phyloP scores from a whole-genome alignment of 306 rosid genomes.

The Dalbergia cochinchinensis region DNA sequence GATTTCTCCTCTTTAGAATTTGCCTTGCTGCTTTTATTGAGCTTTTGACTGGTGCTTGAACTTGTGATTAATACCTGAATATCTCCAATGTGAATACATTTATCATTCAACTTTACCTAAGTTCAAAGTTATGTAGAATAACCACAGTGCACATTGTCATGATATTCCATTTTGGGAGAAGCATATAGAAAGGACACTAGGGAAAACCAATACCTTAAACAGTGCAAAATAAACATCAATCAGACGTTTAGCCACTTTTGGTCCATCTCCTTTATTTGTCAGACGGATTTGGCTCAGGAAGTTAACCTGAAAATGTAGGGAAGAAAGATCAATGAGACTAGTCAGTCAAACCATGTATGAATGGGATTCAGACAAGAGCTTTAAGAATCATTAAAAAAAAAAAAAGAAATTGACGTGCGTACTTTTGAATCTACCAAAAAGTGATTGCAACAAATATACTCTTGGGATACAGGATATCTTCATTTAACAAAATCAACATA shows the following conservation, averaged over 20 bases:
- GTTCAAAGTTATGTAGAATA: slow-evolving; percentile 4
- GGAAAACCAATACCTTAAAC: slow-evolving; percentile 77
- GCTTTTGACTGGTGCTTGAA: slow-evolving; percentile 57
- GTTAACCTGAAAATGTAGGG: slow-evolving; percentile 67
- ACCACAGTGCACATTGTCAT: neutral
- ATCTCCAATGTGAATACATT: slow-evolving; percentile 33
- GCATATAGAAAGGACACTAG: neutral
- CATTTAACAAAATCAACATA: neutral
- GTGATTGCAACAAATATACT: slow-evolving; percentile 16
- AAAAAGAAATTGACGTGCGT: neutral
- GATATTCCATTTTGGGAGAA: slow-evolving; percentile 14
- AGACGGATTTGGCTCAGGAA: slow-evolving; percentile 93
- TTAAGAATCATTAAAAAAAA: neutral
- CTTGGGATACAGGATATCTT: slow-evolving; percentile 13
- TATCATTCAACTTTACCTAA: neutral
- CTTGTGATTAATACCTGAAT: slow-evolving; percentile 80
- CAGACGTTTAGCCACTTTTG: slow-evolving; percentile 91
- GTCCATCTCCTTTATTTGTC: slow-evolving; percentile 84
- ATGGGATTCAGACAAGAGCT: slow-evolving; percentile 18
- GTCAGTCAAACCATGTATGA: slow-evolving; percentile 27
- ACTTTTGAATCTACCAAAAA: slow-evolving; percentile 9
- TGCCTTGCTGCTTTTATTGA: slow-evolving; percentile 56
- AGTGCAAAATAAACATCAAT: slow-evolving; percentile 90
- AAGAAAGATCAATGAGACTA: slow-evolving; percentile 35
- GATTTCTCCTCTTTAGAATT: slow-evolving; percentile 49